These are phyloP conservation scores for Purpureocillium takamizusanense DNA, from an alignment of 2,329 filamentous ascomycete species.

Conservation along the genomic window DNA sequence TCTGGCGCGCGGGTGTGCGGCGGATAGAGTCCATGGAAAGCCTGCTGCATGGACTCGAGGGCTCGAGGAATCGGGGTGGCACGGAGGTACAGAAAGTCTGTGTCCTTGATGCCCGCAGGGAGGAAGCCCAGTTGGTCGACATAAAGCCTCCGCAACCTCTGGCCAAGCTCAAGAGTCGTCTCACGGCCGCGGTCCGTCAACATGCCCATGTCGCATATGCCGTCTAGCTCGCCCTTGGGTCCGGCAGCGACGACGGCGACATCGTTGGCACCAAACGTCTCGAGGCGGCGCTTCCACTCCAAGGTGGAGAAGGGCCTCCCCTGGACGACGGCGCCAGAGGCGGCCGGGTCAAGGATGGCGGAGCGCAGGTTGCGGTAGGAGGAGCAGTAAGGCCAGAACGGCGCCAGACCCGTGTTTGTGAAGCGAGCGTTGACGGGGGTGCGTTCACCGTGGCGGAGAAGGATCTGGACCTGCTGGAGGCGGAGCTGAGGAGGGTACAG, in stretches of 20 bases:
- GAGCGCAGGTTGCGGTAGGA: slow-evolving; percentile 60
- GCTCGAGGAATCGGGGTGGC: slow-evolving; percentile 67
- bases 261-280: slow-evolving; percentile 68
- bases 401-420: slow-evolving; percentile 59
- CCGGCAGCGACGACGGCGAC: slow-evolving; percentile 62
- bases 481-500: slow-evolving; percentile 76
- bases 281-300: slow-evolving; percentile 64
- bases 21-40: slow-evolving; percentile 69
- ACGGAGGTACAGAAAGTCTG: slow-evolving; percentile 61
- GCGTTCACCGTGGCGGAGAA: slow-evolving; percentile 71
- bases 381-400: slow-evolving; percentile 86
- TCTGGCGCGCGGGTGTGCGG: slow-evolving; percentile 27
- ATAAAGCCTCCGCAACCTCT: slow-evolving; percentile 61
- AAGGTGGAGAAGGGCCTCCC: slow-evolving; percentile 30
- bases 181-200: slow-evolving; percentile 67
- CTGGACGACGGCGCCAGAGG: slow-evolving; percentile 18
- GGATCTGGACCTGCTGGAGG: slow-evolving; percentile 82
- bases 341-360: slow-evolving; percentile 34
- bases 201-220: slow-evolving; percentile 70
- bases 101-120: slow-evolving; percentile 45
- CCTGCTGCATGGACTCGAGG: slow-evolving; percentile 68
- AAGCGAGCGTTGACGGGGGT: slow-evolving; percentile 86
- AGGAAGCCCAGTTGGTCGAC: slow-evolving; percentile 67
- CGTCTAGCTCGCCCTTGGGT: slow-evolving; percentile 61
- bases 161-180: slow-evolving; percentile 61